These are phyloP conservation scores for Thuja plicata DNA, from an alignment of 83 land plant genomes.

Conservation along the genomic window DNA sequence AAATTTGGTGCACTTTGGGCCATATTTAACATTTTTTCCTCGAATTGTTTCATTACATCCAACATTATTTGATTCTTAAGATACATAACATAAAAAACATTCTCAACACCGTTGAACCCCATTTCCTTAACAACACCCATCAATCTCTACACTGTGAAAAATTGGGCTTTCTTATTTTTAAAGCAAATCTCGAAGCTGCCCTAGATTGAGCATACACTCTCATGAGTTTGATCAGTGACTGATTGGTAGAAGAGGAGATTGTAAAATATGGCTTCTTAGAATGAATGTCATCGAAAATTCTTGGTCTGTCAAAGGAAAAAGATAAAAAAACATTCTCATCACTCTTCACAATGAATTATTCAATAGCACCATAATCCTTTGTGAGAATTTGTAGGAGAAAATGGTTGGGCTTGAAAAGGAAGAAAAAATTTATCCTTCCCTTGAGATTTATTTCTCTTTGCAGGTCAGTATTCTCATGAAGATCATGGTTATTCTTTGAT, in stretches of 20 bases:
- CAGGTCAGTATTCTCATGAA: background rate
- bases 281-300: no score
- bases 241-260: background rate
- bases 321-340: background rate
- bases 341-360: background rate
- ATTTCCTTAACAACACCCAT: background rate
- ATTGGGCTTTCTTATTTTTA: background rate
- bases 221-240: background rate
- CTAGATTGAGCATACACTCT: no score
- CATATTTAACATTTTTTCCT: no score
- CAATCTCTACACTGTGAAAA: background rate
- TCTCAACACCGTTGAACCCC: background rate
- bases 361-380: background rate
- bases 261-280: conserved; percentile 1
- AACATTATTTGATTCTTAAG: background rate
- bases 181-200: background rate
- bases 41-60: no score
- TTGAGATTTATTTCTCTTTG: background rate
- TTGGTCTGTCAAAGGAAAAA: background rate
- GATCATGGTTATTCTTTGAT: background rate
- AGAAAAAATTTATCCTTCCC: background rate
- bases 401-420: conserved; percentile 3
- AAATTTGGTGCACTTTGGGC: no score
- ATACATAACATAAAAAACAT: background rate
- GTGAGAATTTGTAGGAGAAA: conserved; percentile 8